phyloP scores from a whole-genome alignment of 352 stramenopile genomes.

The Globisporangium irregulare region DNA sequence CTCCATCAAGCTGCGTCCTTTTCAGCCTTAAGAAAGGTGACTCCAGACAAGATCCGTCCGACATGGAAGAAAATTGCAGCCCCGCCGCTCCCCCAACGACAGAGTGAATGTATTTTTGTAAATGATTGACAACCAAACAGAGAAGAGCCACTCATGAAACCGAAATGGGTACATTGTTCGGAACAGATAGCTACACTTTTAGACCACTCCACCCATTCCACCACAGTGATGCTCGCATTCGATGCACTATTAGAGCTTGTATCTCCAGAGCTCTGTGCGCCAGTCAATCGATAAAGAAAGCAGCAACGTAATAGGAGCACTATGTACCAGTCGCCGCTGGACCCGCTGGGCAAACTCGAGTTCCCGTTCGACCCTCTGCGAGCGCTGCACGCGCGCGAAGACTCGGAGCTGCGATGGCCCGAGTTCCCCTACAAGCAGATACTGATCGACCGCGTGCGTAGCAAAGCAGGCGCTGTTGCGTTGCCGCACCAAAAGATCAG shows the following conservation, averaged over 20 bases:
- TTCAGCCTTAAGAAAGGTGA: neutral
- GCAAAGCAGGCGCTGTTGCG: slow-evolving; percentile 25
- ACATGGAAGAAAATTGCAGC: neutral
- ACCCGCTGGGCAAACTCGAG: slow-evolving; percentile 31
- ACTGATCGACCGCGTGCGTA: slow-evolving; percentile 45
- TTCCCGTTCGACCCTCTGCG: slow-evolving; percentile 62
- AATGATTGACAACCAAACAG: slow-evolving; percentile 9
- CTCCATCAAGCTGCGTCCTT: neutral
- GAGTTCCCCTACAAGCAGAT: slow-evolving; percentile 76
- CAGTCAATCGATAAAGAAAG: neutral
- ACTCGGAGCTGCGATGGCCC: slow-evolving; percentile 46
- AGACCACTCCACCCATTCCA: neutral
- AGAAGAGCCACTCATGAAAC: neutral
- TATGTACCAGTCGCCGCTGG: slow-evolving; percentile 53
- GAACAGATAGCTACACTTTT: slow-evolving; percentile 7
- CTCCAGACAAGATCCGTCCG: neutral
- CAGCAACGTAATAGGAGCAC: neutral
- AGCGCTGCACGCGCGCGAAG: slow-evolving; percentile 39
- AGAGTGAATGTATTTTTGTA: slow-evolving; percentile 3
- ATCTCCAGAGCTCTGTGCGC: neutral
- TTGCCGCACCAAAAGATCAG: slow-evolving; percentile 20
- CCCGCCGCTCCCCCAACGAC: too few relatives aligned
- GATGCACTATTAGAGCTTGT: neutral
- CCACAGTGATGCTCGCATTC: neutral
- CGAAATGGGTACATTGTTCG: neutral